These are phyloP conservation scores for Takashimella koratensis DNA, from an alignment of 1,284 basidiomycete species.

Conservation along the genomic window DNA sequence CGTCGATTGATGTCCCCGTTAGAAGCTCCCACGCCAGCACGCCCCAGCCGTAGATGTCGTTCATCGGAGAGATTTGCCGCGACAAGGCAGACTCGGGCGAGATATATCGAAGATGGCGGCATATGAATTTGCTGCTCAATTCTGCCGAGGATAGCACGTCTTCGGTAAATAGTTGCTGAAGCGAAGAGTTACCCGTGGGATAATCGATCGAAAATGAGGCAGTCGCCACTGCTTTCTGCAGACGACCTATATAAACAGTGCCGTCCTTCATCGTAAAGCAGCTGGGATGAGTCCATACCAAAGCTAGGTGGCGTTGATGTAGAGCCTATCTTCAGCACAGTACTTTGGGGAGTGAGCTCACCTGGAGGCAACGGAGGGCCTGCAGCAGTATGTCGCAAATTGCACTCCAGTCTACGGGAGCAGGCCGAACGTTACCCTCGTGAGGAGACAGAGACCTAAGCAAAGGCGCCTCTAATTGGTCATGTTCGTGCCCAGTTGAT, in stretches of 20 bases:
- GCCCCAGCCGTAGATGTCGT: slow-evolving; percentile 41
- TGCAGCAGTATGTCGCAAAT: slow-evolving; percentile 17
- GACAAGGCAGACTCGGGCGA: slow-evolving; percentile 33
- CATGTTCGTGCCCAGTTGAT: too few species aligned
- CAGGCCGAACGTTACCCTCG: too few species aligned
- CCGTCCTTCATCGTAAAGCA: slow-evolving; percentile 18
- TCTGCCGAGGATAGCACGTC: slow-evolving; percentile 15
- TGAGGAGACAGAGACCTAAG: background rate
- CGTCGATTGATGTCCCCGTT: slow-evolving; percentile 33
- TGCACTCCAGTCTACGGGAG: slow-evolving; percentile 13
- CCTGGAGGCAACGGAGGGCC: slow-evolving; percentile 15
- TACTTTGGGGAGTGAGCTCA: too few species aligned
- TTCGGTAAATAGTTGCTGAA: slow-evolving; percentile 23
- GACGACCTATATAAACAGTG: slow-evolving; percentile 9
- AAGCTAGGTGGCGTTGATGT: slow-evolving; percentile 22
- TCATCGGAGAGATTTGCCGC: slow-evolving; percentile 18
- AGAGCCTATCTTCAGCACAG: slow-evolving; percentile 22
- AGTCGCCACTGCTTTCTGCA: slow-evolving; percentile 16
- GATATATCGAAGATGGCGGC: slow-evolving; percentile 35
- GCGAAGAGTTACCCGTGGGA: slow-evolving; percentile 6
- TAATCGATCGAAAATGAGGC: slow-evolving; percentile 11
- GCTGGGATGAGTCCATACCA: slow-evolving; percentile 30
- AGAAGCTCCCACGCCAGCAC: slow-evolving; percentile 40
- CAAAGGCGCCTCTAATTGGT: background rate
- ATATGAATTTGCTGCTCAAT: slow-evolving; percentile 25